Conservation (phyloP, 2,329 filamentous ascomycete species). For the Nigrospora sphaerica region DNA sequence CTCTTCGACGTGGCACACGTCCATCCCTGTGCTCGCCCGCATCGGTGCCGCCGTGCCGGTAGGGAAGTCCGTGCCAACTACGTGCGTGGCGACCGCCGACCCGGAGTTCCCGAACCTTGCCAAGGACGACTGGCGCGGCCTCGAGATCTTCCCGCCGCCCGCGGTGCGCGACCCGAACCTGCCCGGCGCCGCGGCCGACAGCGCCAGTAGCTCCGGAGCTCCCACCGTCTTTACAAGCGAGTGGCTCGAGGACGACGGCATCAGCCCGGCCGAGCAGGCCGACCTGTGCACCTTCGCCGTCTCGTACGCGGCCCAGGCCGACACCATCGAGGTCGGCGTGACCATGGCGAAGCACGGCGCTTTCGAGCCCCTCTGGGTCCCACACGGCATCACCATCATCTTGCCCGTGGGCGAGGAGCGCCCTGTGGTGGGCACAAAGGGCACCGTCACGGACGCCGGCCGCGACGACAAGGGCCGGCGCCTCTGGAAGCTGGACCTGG, state of each 20-base stretch:
- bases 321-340: conserved; percentile 11
- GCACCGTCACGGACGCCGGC: conserved; percentile 6
- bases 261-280: conserved; percentile 15
- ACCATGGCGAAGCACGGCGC: conserved; percentile 8
- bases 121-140: conserved; percentile 32
- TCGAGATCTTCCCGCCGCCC: conserved; percentile 34
- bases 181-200: not conserved
- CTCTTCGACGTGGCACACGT: conserved; percentile 33
- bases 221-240: conserved; percentile 10
- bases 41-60: conserved; percentile 31
- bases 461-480: conserved; percentile 13
- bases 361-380: conserved; percentile 21
- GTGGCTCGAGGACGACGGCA: conserved; percentile 25
- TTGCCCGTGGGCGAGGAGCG: conserved; percentile 24
- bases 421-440: conserved; percentile 8
- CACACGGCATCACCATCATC: conserved; percentile 16
- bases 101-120: conserved; percentile 30
- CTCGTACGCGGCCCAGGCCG: conserved; percentile 10
- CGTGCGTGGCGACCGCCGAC: conserved; percentile 24
- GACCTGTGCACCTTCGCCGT: conserved; percentile 12
- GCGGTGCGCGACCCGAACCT: conserved; percentile 6
- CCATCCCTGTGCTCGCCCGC: conserved; percentile 31
- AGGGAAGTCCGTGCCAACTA: conserved; percentile 26
- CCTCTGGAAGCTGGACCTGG: conserved; percentile 9
- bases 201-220: not conserved